phyloP scores from a whole-genome alignment of 129 eudicot species.

The Calendula officinalis region DNA sequence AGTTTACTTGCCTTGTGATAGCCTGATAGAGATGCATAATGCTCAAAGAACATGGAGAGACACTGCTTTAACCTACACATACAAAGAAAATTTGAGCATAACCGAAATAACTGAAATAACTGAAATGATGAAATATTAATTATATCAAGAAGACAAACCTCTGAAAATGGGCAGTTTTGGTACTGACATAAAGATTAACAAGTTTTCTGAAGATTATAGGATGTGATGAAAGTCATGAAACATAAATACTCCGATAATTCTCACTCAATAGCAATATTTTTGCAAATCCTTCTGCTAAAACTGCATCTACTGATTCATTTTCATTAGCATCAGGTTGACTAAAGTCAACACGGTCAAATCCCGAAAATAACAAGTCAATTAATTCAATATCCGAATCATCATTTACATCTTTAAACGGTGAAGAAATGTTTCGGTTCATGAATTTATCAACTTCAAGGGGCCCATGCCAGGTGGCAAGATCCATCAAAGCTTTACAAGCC shows the following conservation, averaged over 20 bases:
- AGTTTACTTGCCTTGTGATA: conserved; percentile 75
- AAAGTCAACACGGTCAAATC: conserved; percentile 46
- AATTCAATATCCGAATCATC: conserved; percentile 49
- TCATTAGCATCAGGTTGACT: conserved; percentile 49
- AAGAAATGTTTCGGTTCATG: conserved; percentile 42
- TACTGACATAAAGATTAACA: conserved; percentile 64
- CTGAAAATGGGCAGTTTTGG: conserved; percentile 43
- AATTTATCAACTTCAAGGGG: conserved; percentile 78
- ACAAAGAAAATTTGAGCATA: too few relatives aligned
- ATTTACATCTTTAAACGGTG: conserved; percentile 43
- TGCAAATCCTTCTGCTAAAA: conserved; percentile 90
- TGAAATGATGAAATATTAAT: not conserved
- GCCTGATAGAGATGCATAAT: conserved; percentile 75
- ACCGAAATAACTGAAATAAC: not conserved
- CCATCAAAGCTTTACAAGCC: conserved; percentile 82
- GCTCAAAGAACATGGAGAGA: conserved; percentile 91
- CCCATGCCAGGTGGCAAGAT: conserved; percentile 90
- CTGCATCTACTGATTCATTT: conserved; percentile 64
- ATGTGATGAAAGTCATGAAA: conserved; percentile 51
- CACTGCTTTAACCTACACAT: conserved; percentile 81
- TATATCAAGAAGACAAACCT: conserved; percentile 44
- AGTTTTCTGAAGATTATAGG: conserved; percentile 62
- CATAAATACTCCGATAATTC: conserved; percentile 51
- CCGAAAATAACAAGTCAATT: conserved; percentile 62
- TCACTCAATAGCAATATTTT: conserved; percentile 86